Evolutionary conservation across 257 asterid genomes (phyloP), one percentile per base, ranked within the genome.

Genomic region (Paraleonurus japonicus): DNA sequence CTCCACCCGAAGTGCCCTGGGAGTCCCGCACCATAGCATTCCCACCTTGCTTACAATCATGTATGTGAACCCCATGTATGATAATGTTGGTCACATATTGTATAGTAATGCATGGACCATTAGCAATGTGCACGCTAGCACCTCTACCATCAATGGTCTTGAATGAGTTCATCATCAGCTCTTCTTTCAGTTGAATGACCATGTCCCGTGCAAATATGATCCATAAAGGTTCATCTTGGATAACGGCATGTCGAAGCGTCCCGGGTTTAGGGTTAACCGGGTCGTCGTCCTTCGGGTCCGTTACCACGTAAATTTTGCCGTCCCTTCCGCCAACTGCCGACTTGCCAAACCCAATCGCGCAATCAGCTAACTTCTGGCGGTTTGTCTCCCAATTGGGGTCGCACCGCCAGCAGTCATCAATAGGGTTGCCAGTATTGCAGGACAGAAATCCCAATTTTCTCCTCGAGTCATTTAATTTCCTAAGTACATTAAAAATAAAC

Each of bases 61-160:
- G 92, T 53, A 85, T 77, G 61, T 85, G 43, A 7, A 87, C 28
- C 4, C 92, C 92, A 32, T 87, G 95, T 20, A 88, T 85, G 39
- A 88, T 85, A 33, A 88, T 67, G 68, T 88, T 88, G 20, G 87
- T 88, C 54, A 81, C 92, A 26, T 75, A 80, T 19, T 88, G 95
- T 5, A 88, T 79, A 22, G 92, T 88, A 19, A 88, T 82, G 83
- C 95, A 88, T 7, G 92, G 90, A 7, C 92, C 92, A 71, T 78
- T 79, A 9, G 87, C 85, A 32, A 87, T 85, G 79, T 88, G 95
- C 6, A 86, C 95, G 20, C 81, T 82, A 3, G 91, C 87, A 0
- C 91, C 94, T 20, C 94, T 66, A 7, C 94, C 94, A 47, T 87
- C 94, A 32, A 88, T 82, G 13, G 92, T 88, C 82, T 88, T 88